A percentile compares a stretch with the other conserved stretches of the same genome.
Evolutionary conservation across 805 yeast genomes (phyloP).

Genomic region (Candida ulmi): DNA sequence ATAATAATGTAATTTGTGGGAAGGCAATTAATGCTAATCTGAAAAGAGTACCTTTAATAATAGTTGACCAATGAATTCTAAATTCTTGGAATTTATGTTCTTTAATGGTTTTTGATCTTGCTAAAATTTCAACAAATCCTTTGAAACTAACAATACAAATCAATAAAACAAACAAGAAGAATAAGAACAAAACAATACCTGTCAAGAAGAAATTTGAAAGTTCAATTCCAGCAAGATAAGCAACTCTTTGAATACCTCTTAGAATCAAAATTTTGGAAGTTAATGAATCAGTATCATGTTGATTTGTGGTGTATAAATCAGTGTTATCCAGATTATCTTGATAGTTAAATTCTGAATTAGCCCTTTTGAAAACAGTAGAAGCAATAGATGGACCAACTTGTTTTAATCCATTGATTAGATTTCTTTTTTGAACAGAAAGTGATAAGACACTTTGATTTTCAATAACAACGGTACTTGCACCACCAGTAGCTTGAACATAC

Average conservation of each 20-base stretch:
- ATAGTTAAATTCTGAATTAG: constrained; percentile 35
- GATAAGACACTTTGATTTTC: constrained; percentile 61
- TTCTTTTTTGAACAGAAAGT: constrained; percentile 74
- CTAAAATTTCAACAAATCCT: constrained; percentile 58
- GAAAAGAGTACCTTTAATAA: constrained; percentile 84
- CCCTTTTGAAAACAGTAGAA: constrained; percentile 26
- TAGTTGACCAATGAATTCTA: constrained; percentile 76
- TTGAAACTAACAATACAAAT: constrained; percentile 58
- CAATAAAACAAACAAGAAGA: constrained; percentile 60
- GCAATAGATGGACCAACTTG: constrained; percentile 12
- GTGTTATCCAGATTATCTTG: constrained; percentile 44
- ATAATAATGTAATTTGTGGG: constrained; percentile 77
- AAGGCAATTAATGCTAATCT: constrained; percentile 78
- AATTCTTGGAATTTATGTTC: constrained; percentile 65
- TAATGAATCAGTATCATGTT: constrained; percentile 49
- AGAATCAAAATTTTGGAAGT: constrained; percentile 70
- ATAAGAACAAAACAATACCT: constrained; percentile 75
- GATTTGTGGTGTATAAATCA: constrained; percentile 62
- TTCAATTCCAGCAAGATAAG: constrained; percentile 80
- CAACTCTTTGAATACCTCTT: constrained; percentile 90
- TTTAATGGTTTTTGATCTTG: constrained; percentile 52
- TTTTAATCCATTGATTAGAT: constrained; percentile 11
- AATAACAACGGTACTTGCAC: constrained; percentile 72
- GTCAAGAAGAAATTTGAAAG: constrained; percentile 83
- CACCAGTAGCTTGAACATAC: constrained; percentile 96